Conservation (phyloP, 2,329 filamentous ascomycete genomes). For the Trichoderma breve region DNA sequence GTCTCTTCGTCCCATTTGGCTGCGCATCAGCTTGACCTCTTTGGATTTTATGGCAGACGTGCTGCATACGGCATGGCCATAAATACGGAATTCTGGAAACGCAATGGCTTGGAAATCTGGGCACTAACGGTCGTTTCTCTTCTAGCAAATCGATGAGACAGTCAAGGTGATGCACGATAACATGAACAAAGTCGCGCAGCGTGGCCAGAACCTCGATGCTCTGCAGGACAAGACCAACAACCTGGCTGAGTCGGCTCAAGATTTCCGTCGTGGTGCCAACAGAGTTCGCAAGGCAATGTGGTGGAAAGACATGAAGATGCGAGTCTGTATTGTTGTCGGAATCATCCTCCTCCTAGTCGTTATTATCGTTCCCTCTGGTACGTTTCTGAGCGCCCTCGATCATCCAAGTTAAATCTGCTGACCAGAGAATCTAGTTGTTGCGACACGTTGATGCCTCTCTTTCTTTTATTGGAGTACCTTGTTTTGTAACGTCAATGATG, state of each 20-base stretch:
- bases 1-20: neutral
- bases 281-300: constrained; percentile 97
- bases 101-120: neutral
- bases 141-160: constrained; percentile 96
- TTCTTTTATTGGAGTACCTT: constrained; percentile 8
- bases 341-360: constrained; percentile 88
- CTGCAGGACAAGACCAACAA: constrained; percentile 95
- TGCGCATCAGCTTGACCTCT: neutral
- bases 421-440: constrained; percentile 33
- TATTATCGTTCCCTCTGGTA: constrained; percentile 92
- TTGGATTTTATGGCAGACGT: neutral
- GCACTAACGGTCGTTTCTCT: neutral
- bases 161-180: constrained; percentile 96
- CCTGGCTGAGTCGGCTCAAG: constrained; percentile 86
- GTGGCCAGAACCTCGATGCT: constrained; percentile 82
- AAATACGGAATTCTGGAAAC: neutral
- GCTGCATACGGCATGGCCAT: neutral
- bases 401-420: neutral
- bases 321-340: constrained; percentile 89
- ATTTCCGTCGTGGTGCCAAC: constrained; percentile 95
- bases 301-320: constrained; percentile 99
- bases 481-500: constrained; percentile 5
- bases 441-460: constrained; percentile 28
- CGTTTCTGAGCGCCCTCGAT: constrained; percentile 15
- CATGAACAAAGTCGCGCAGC: constrained; percentile 93